Conservation (phyloP, 768 basidiomycete genomes). For the Strobilomyces dryophilus region DNA sequence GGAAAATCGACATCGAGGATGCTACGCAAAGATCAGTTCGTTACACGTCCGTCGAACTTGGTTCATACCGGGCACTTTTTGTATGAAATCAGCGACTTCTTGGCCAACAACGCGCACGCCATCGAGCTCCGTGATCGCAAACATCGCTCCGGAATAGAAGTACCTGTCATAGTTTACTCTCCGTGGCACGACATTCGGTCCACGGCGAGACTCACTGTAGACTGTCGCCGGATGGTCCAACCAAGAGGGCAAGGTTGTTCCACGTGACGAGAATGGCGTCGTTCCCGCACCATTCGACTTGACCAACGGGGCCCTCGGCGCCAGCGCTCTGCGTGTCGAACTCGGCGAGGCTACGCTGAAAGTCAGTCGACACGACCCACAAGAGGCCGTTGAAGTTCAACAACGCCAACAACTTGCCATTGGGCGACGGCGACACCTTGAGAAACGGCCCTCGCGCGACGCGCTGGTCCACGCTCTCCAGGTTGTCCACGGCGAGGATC, state of each 20-base stretch:
- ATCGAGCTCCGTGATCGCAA: slow-evolving; percentile 83
- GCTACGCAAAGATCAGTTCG: slow-evolving; percentile 37
- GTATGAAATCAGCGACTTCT: slow-evolving; percentile 81
- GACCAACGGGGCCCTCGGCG: slow-evolving; percentile 55
- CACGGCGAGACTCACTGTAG: slow-evolving; percentile 55
- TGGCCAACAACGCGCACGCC: slow-evolving; percentile 82
- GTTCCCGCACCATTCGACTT: slow-evolving; percentile 94
- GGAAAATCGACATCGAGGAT: slow-evolving; percentile 78
- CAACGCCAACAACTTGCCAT: slow-evolving; percentile 87
- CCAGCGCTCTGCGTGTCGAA: slow-evolving; percentile 65
- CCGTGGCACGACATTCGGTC: neutral
- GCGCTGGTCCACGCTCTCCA: slow-evolving; percentile 86
- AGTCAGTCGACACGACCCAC: slow-evolving; percentile 95
- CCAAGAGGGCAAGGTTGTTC: slow-evolving; percentile 70
- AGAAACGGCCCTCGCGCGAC: slow-evolving; percentile 86
- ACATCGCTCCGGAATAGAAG: slow-evolving; percentile 68
- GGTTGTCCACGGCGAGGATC: slow-evolving; percentile 80
- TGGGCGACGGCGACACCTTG: slow-evolving; percentile 86
- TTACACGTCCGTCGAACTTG: neutral
- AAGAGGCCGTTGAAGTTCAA: slow-evolving; percentile 68
- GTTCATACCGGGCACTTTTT: slow-evolving; percentile 83
- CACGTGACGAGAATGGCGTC: slow-evolving; percentile 90
- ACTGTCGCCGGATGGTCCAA: slow-evolving; percentile 90
- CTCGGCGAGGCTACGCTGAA: slow-evolving; percentile 84
- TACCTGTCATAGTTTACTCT: slow-evolving; percentile 49